phyloP scores from a whole-genome alignment of 2,329 filamentous ascomycete species.

The Pyrenophora teres region DNA sequence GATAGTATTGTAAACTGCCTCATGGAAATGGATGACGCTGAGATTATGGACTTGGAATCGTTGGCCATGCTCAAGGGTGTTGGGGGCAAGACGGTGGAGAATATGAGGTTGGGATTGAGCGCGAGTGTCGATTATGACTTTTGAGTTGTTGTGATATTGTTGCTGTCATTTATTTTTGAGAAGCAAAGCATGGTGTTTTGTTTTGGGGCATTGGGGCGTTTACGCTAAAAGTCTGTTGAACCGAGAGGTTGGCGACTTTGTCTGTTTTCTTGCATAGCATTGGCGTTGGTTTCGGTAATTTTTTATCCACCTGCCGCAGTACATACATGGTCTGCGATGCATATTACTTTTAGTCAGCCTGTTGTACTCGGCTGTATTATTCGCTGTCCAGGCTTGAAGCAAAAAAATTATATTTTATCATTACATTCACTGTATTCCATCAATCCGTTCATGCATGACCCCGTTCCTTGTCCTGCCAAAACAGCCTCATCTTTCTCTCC shows the following conservation, averaged over 20 bases:
- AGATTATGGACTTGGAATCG: conserved; percentile 49
- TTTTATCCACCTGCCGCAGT: too few relatives aligned
- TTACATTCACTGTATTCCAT: neutral
- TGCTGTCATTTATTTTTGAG: neutral
- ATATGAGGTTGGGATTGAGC: conserved; percentile 52
- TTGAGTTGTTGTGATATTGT: conserved; percentile 12
- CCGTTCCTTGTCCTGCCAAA: too few relatives aligned
- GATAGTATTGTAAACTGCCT: conserved; percentile 56
- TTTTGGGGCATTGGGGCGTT: neutral
- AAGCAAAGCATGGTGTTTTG: neutral
- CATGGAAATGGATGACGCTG: conserved; percentile 53
- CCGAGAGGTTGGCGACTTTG: neutral
- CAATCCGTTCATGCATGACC: too few relatives aligned
- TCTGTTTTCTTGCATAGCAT: conserved; percentile 18
- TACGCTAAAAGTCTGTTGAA: too few relatives aligned
- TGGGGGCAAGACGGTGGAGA: conserved; percentile 56
- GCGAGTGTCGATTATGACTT: conserved; percentile 28
- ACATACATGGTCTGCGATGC: neutral
- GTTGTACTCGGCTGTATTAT: neutral
- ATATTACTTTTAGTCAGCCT: neutral
- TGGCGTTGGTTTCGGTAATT: conserved; percentile 1
- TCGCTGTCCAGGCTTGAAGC: too few relatives aligned
- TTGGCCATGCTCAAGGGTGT: conserved; percentile 56
- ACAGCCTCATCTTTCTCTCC: neutral
- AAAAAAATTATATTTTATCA: too few relatives aligned